Percentiles rank a stretch among this genome's conserved stretches.
Evolutionary conservation across 371 early-diverging fungal species (phyloP).

Genomic region (Mucor circinelloides): DNA sequence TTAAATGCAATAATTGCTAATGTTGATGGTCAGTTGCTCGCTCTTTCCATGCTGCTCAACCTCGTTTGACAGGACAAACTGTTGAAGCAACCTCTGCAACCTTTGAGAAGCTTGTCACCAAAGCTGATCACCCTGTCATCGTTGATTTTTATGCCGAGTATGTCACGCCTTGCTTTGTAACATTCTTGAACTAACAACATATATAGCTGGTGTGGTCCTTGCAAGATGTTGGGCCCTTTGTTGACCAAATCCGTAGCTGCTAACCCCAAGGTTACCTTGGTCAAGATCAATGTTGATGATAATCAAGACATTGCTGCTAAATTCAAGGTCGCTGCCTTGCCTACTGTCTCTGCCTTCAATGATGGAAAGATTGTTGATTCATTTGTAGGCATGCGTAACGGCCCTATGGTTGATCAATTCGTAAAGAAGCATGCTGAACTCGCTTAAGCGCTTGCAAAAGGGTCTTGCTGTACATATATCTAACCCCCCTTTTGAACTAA

Average conservation of each 20-base stretch:
- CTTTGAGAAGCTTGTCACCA: constrained; percentile 54
- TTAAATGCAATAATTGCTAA: neutral
- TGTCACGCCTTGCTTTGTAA: constrained; percentile 5
- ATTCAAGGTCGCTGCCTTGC: constrained; percentile 71
- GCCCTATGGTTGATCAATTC: constrained; percentile 54
- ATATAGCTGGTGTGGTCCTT: constrained; percentile 83
- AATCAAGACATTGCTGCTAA: constrained; percentile 57
- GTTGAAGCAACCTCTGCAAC: constrained; percentile 49
- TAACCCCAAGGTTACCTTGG: constrained; percentile 68
- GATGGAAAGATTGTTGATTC: constrained; percentile 61
- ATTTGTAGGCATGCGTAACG: constrained; percentile 68
- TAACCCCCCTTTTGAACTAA: neutral
- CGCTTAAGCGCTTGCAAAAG: constrained; percentile 5
- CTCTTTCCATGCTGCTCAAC: constrained; percentile 36
- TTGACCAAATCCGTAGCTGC: constrained; percentile 61
- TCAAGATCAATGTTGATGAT: constrained; percentile 75
- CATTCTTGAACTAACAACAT: no score
- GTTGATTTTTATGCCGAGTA: constrained; percentile 86
- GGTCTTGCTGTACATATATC: neutral
- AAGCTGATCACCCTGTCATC: constrained; percentile 65
- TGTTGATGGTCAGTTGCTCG: constrained; percentile 11
- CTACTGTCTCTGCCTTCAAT: constrained; percentile 75
- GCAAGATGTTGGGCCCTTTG: constrained; percentile 72
- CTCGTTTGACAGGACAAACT: constrained; percentile 48
- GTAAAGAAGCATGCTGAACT: constrained; percentile 53